phyloP scores from a whole-genome alignment of 345 rosid genomes.

The Orychophragmus violaceus region DNA sequence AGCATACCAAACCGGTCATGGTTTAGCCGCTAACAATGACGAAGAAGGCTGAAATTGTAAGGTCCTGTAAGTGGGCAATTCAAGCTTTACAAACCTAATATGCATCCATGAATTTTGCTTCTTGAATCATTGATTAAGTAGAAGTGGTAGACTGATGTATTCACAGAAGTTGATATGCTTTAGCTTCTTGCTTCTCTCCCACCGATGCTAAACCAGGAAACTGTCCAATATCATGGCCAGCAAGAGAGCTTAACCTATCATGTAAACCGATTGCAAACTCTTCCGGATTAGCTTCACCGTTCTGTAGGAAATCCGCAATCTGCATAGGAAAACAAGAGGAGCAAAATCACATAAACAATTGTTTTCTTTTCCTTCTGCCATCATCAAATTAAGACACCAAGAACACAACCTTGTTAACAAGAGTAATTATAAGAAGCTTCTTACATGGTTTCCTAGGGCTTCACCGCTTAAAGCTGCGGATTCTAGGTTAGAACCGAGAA shows the following conservation, averaged over 20 bases:
- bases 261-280: slow-evolving; percentile 67
- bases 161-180: slow-evolving; percentile 37
- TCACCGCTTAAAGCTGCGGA: slow-evolving; percentile 87
- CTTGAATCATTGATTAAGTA: neutral
- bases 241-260: slow-evolving; percentile 43
- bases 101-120: slow-evolving; percentile 6
- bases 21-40: neutral
- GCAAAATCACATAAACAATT: neutral
- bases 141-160: neutral
- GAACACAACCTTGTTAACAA: neutral
- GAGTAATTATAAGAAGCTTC: slow-evolving; percentile 16
- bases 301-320: slow-evolving; percentile 65
- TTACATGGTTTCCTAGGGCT: slow-evolving; percentile 72
- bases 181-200: slow-evolving; percentile 20
- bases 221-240: slow-evolving; percentile 76
- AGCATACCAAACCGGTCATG: neutral
- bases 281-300: slow-evolving; percentile 41
- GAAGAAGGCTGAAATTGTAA: neutral
- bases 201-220: slow-evolving; percentile 45
- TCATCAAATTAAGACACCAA: neutral
- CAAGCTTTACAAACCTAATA: neutral
- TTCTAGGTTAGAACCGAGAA: slow-evolving; percentile 75
- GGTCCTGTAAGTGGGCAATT: neutral
- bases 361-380: neutral
- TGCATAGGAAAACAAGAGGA: slow-evolving; percentile 22